phyloP scores from a whole-genome alignment of 345 rosid species.

The Carallia pectinifolia region DNA sequence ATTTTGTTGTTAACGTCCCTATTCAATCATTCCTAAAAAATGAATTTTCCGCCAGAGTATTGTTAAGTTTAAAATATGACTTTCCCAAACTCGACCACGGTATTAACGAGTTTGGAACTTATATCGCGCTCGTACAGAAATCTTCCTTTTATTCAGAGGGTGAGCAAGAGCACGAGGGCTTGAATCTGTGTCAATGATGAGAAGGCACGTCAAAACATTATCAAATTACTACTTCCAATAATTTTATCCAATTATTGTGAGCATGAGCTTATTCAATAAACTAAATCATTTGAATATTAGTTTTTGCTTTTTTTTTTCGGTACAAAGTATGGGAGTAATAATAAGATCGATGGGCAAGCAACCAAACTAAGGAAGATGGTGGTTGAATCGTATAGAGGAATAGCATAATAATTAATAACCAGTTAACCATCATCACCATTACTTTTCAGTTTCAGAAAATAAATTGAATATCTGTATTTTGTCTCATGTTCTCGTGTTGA shows the following conservation, averaged over 20 bases:
- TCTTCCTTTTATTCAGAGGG: too few species aligned
- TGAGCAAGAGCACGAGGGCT: too few species aligned
- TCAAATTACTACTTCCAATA: background rate
- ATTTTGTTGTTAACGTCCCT: too few species aligned
- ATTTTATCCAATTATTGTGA: too few species aligned
- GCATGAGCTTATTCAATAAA: background rate
- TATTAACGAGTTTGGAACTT: too few species aligned
- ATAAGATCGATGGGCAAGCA: slow-evolving; percentile 32
- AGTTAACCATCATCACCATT: slow-evolving; percentile 24
- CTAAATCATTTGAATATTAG: background rate
- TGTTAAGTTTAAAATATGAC: too few species aligned
- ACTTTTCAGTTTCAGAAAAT: slow-evolving; percentile 4
- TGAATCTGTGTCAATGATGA: too few species aligned
- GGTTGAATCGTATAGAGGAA: slow-evolving; percentile 41
- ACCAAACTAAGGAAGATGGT: slow-evolving; percentile 47
- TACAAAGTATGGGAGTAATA: background rate
- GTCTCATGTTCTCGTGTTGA: background rate
- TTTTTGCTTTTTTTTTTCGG: background rate
- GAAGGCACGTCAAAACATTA: background rate
- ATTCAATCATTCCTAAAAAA: too few species aligned
- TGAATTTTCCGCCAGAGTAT: too few species aligned
- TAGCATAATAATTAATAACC: slow-evolving; percentile 17
- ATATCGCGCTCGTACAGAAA: too few species aligned
- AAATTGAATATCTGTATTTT: slow-evolving; percentile 1
- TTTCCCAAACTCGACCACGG: too few species aligned